Evolutionary conservation across 2,329 filamentous ascomycete species (phyloP).

Genomic region (Trichoderma oligosporum): DNA sequence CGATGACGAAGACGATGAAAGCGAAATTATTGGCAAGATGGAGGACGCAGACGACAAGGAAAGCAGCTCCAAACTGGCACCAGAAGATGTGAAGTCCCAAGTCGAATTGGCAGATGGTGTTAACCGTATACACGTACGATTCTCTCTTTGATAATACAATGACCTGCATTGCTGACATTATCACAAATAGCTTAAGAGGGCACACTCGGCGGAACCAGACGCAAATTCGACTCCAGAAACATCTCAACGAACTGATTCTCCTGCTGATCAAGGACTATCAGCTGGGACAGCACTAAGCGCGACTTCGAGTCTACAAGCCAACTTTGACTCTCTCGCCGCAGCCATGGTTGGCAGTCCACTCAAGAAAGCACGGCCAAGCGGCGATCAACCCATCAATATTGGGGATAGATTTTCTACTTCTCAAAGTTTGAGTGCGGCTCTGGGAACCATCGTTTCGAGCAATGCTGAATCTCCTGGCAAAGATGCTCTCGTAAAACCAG

Average conservation of each 20-base stretch:
- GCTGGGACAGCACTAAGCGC: slow-evolving; percentile 26
- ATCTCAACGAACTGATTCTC: slow-evolving; percentile 40
- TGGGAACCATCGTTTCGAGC: slow-evolving; percentile 31
- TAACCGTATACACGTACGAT: slow-evolving; percentile 71
- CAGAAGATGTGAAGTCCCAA: slow-evolving; percentile 68
- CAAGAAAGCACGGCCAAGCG: slow-evolving; percentile 69
- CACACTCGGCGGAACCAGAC: slow-evolving; percentile 69
- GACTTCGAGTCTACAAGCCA: slow-evolving; percentile 24
- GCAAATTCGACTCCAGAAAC: slow-evolving; percentile 36
- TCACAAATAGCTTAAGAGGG: slow-evolving; percentile 65
- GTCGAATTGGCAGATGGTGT: slow-evolving; percentile 78
- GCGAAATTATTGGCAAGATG: slow-evolving; percentile 60
- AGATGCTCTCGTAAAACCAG: slow-evolving; percentile 26
- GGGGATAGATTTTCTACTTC: slow-evolving; percentile 29
- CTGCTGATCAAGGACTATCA: slow-evolving; percentile 22
- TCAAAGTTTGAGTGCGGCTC: slow-evolving; percentile 36
- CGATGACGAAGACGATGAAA: slow-evolving; percentile 68
- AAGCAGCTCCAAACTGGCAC: slow-evolving; percentile 54
- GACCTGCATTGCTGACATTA: slow-evolving; percentile 14
- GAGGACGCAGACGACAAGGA: slow-evolving; percentile 62
- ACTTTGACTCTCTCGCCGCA: slow-evolving; percentile 33
- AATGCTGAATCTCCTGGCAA: slow-evolving; percentile 24
- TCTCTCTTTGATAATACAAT: background rate
- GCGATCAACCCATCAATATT: slow-evolving; percentile 30
- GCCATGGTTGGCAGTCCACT: slow-evolving; percentile 63